Conservation (phyloP, 73 alveolate genomes). For the Paramecium caudatum region DNA sequence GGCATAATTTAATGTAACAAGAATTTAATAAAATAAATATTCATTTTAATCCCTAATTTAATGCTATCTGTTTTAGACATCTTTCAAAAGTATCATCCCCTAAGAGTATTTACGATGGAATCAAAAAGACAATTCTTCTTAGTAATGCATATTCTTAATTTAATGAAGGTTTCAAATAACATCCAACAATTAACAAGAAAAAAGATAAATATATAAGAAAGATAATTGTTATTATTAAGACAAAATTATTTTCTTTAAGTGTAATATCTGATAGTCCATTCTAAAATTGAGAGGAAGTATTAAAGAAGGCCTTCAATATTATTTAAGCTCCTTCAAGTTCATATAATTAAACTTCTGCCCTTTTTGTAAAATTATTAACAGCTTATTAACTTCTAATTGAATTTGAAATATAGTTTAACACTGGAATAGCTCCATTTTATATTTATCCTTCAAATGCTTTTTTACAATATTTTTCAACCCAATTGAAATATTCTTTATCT, state of each 20-base stretch:
- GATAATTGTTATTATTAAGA: neutral
- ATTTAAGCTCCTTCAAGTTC: slow-evolving; percentile 39
- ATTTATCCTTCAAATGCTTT: slow-evolving; percentile 11
- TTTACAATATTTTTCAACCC: too few species aligned
- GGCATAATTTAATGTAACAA: too few species aligned
- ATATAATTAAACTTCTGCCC: slow-evolving; percentile 38
- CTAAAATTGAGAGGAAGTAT: neutral
- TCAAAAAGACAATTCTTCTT: slow-evolving; percentile 6
- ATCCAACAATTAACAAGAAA: neutral
- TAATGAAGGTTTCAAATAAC: neutral
- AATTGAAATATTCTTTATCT: neutral
- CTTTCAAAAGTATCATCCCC: slow-evolving; percentile 45
- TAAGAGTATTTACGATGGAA: neutral
- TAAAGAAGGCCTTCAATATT: neutral
- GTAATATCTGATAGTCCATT: neutral
- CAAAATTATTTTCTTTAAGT: neutral
- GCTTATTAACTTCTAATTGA: neutral
- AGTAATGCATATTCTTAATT: neutral
- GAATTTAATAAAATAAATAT: too few species aligned
- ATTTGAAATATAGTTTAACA: slow-evolving; percentile 1
- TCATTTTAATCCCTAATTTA: slow-evolving; percentile 29
- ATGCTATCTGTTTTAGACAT: slow-evolving; percentile 18
- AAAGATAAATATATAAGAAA: neutral
- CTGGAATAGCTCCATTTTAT: neutral
- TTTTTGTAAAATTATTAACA: slow-evolving; percentile 41